Percentiles rank a stretch among this genome's conserved stretches.
These are phyloP conservation scores for Trichocladium antarcticum DNA, from an alignment of 495 filamentous ascomycete species.

Conservation along the genomic window DNA sequence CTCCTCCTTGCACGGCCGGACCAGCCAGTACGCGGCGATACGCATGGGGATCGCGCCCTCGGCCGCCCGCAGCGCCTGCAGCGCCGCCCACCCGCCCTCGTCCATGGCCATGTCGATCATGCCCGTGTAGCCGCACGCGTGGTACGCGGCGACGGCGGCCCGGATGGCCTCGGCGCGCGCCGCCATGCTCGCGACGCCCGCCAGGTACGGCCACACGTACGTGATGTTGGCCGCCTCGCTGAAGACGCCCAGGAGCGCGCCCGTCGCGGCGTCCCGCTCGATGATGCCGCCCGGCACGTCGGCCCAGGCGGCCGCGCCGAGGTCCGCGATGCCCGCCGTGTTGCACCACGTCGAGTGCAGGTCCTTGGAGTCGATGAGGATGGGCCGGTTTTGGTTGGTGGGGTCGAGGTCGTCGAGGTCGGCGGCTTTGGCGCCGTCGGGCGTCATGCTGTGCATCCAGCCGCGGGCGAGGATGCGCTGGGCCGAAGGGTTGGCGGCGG, in stretches of 20 bases:
- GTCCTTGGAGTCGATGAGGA: slow-evolving; percentile 52
- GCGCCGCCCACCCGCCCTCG: slow-evolving; percentile 46
- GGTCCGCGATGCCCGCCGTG: slow-evolving; percentile 42
- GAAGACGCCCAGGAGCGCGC: slow-evolving; percentile 45
- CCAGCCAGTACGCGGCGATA: slow-evolving; percentile 53
- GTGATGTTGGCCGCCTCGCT: slow-evolving; percentile 46
- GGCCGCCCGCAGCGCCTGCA: slow-evolving; percentile 37
- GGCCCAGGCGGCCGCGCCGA: slow-evolving; percentile 36
- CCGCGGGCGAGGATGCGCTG: slow-evolving; percentile 46
- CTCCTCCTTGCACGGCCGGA: slow-evolving; percentile 36
- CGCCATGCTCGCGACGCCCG: slow-evolving; percentile 38
- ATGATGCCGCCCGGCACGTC: slow-evolving; percentile 49
- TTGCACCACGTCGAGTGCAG: slow-evolving; percentile 55
- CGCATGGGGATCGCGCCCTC: slow-evolving; percentile 41
- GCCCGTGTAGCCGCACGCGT: slow-evolving; percentile 49
- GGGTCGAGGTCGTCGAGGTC: slow-evolving; percentile 64
- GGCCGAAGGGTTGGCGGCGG: slow-evolving; percentile 36
- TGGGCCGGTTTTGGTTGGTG: slow-evolving; percentile 33
- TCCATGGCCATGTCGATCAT: slow-evolving; percentile 65
- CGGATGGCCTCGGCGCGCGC: slow-evolving; percentile 44
- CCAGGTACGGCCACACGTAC: slow-evolving; percentile 50
- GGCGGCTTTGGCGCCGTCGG: slow-evolving; percentile 38
- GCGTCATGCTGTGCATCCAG: slow-evolving; percentile 52
- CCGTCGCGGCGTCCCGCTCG: slow-evolving; percentile 38
- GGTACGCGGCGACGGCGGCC: slow-evolving; percentile 42